phyloP scores from a whole-genome alignment of 2,329 filamentous ascomycete genomes.

The Huntiella omanensis region DNA sequence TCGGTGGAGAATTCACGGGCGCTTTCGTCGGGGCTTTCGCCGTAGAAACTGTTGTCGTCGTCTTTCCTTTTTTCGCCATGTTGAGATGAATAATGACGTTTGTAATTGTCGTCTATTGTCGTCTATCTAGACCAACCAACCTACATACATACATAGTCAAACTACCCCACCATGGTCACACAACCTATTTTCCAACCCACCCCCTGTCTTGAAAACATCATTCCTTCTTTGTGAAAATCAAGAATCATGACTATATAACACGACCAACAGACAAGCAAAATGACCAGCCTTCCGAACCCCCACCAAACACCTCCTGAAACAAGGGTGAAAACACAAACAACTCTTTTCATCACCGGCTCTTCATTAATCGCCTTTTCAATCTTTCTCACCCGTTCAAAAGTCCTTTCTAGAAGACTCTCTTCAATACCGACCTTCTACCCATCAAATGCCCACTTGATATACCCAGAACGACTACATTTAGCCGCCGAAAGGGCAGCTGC shows the following conservation, averaged over 20 bases:
- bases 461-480: conserved; percentile 15
- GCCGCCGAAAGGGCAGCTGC: neutral
- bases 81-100: too few species aligned
- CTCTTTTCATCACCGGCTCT: conserved; percentile 56
- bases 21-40: conserved; percentile 15
- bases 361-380: conserved; percentile 57
- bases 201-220: too few species aligned
- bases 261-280: too few species aligned
- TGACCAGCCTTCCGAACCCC: too few species aligned
- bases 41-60: conserved; percentile 9
- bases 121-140: too few species aligned
- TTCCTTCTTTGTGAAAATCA: too few species aligned
- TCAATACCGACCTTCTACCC: conserved; percentile 55
- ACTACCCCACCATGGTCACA: too few species aligned
- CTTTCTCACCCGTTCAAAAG: conserved; percentile 50
- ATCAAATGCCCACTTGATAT: conserved; percentile 28
- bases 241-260: too few species aligned
- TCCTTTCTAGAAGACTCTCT: conserved; percentile 41
- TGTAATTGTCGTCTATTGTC: too few species aligned
- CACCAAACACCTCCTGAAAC: too few species aligned
- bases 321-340: conserved; percentile 30
- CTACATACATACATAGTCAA: too few species aligned
- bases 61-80: conserved; percentile 14
- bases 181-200: too few species aligned
- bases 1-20: conserved; percentile 18